Base-by-base conservation (phyloP, 306 rosid genomes). In the Glycine tomentella region DNA sequence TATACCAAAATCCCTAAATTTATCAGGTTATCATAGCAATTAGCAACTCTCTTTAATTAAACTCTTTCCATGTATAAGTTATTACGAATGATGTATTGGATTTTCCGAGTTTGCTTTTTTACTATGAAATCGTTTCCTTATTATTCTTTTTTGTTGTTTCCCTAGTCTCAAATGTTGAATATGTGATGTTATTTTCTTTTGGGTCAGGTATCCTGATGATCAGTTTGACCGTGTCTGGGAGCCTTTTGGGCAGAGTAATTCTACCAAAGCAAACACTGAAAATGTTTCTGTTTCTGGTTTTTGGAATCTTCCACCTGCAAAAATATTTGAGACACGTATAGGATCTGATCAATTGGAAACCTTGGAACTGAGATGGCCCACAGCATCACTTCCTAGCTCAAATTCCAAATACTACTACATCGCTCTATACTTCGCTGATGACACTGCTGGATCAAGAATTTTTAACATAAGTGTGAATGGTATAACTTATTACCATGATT, bases 241-340 rank as follows among this genome's bases (percentile, higher is more conserved):
- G 85, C 87, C 97, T 38, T 88, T 77, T 73, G 91, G 87, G 73
- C 84, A 63, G 65, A 69, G 66, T 10, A 81, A 64, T 76, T 70
- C 78, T 17, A 33, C 83, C 74, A 66, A 74, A 17, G 85, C 85
- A 52, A 86, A 79, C 84, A 87, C 84, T 53, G 76, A 74, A 31
- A 90, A 80, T 82, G 81, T 87, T 58, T 88, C 93, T 78, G 91
- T 86, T 80, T 92, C 95, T 85, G 91, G 90, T 6, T 84, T 96
- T 65, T 96, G 99, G 99, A 96, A 96, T 72, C 85, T 90, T 76
- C 98, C 98, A 6, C 97, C 98, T 50, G 44, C 5, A 31, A 90
- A 87, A 71, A 53, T 93, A 72, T 92, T 96, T 45, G 87, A 92
- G 76, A 86, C 93, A 10, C 84, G 84, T 79, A 31, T 90, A 82